These are phyloP conservation scores for Borovskyia barvae DNA, from an alignment of 208 protist species.

Conservation along the genomic window DNA sequence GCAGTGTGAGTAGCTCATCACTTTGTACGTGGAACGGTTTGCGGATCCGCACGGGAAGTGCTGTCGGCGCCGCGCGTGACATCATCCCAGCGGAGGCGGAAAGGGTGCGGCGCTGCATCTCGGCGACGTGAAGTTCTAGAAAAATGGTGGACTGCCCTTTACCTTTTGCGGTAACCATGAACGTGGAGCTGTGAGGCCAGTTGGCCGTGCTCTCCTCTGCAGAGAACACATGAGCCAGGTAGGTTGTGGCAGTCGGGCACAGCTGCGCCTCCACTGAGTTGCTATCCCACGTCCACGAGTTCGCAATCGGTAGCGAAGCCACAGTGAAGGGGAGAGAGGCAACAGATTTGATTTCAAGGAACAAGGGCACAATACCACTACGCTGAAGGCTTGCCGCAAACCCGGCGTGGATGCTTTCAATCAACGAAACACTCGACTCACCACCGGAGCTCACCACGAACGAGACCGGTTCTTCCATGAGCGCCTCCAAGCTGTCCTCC, in stretches of 20 bases:
- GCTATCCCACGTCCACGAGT: conserved; percentile 62
- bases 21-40: conserved; percentile 63
- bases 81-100: conserved; percentile 23
- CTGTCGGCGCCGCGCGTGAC: conserved; percentile 1
- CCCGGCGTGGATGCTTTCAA: conserved; percentile 22
- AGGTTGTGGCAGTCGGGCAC: conserved; percentile 28
- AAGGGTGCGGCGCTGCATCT: conserved; percentile 17
- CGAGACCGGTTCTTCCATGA: conserved; percentile 19
- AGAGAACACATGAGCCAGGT: conserved; percentile 43
- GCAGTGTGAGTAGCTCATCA: conserved; percentile 68
- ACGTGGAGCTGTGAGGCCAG: conserved; percentile 57
- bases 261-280: conserved; percentile 47
- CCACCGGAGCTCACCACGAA: conserved; percentile 30
- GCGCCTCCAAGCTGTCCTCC: conserved; percentile 1
- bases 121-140: conserved; percentile 65
- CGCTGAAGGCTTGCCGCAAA: conserved; percentile 30
- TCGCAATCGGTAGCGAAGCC: conserved; percentile 20
- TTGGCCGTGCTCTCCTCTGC: conserved; percentile 20
- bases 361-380: conserved; percentile 21
- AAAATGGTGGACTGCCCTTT: conserved; percentile 73
- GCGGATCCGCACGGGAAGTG: conserved; percentile 29
- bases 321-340: conserved; percentile 24
- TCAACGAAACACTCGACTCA: conserved; percentile 26
- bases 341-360: conserved; percentile 7
- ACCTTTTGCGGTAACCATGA: conserved; percentile 54